phyloP scores from a whole-genome alignment of 2,329 filamentous ascomycete species.

The Graphiopsis chlorocephala region DNA sequence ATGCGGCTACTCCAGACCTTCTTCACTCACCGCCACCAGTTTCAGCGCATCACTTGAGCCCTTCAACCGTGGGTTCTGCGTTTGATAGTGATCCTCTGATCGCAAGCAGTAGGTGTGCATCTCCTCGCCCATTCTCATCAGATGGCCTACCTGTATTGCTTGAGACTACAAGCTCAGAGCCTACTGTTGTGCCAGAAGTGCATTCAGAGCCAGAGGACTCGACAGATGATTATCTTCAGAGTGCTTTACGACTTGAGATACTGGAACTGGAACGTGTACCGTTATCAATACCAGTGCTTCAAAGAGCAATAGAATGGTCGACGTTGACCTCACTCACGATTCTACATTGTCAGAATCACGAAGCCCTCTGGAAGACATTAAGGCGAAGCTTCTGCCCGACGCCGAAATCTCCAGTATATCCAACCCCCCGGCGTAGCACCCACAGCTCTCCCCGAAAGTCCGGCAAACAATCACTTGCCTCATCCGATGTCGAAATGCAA shows the following conservation, averaged over 20 bases:
- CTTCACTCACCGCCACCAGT: conserved; percentile 3
- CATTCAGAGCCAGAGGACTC: background rate
- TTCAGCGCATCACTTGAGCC: background rate
- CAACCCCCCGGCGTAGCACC: conserved; percentile 31
- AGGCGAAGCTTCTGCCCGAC: conserved; percentile 51
- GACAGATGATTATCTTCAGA: conserved; percentile 36
- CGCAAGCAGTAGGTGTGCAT: conserved; percentile 19
- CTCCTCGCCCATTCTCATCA: conserved; percentile 11
- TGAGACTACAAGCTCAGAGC: conserved; percentile 14
- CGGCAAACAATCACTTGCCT: conserved; percentile 18
- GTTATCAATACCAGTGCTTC: conserved; percentile 69
- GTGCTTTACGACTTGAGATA: conserved; percentile 64
- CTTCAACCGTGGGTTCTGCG: conserved; percentile 3
- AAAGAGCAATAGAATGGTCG: conserved; percentile 72
- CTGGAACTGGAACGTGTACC: conserved; percentile 73
- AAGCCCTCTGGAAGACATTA: conserved; percentile 71
- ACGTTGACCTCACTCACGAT: conserved; percentile 69
- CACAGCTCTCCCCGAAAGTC: conserved; percentile 30
- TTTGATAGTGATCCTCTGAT: conserved; percentile 21
- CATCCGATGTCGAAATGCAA: conserved; percentile 28
- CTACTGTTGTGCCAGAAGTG: background rate
- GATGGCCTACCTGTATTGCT: background rate
- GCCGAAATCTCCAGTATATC: conserved; percentile 38
- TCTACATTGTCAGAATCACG: conserved; percentile 69
- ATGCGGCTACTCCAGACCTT: conserved; percentile 4